These are phyloP conservation scores for Helenozyma baotianmanensis DNA, from an alignment of 805 yeast species.

Conservation along the genomic window DNA sequence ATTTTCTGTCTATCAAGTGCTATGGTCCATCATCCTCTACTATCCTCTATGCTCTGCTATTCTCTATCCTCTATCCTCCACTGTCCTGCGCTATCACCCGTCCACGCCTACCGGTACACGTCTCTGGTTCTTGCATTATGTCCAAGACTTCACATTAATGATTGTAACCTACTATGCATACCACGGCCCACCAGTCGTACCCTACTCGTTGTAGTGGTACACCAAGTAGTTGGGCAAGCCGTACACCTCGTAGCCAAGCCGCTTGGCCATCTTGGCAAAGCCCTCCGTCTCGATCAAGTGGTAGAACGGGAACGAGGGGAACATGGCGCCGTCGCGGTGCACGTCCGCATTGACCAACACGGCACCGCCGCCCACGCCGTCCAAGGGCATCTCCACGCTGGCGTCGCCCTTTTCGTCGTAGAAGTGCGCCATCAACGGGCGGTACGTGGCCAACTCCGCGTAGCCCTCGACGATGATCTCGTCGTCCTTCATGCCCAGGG, in stretches of 20 bases:
- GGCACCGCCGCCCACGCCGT: slow-evolving; percentile 98
- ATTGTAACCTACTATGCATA: no score
- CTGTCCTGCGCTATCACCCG: no score
- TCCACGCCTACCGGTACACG: no score
- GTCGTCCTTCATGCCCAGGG: slow-evolving; percentile 69
- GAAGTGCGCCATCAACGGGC: slow-evolving; percentile 90
- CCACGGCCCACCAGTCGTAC: no score
- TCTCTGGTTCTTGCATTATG: no score
- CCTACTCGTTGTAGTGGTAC: slow-evolving; percentile 78
- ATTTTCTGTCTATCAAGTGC: no score
- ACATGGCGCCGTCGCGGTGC: slow-evolving; percentile 99
- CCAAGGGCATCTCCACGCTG: slow-evolving; percentile 73
- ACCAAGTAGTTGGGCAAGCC: slow-evolving; percentile 95
- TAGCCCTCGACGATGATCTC: slow-evolving; percentile 96
- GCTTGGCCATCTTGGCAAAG: slow-evolving; percentile 95
- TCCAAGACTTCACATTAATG: no score
- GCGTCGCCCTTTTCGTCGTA: slow-evolving; percentile 62
- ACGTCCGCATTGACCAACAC: slow-evolving; percentile 95
- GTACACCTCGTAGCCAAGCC: slow-evolving; percentile 83
- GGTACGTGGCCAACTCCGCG: slow-evolving; percentile 85
- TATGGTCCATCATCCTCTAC: no score
- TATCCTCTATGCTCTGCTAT: no score
- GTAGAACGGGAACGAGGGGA: slow-evolving; percentile 97
- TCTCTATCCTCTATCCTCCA: no score
- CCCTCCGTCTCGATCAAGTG: slow-evolving; percentile 98